phyloP scores from a whole-genome alignment of 768 basidiomycete species.

The Sporobolomyces roseus region DNA sequence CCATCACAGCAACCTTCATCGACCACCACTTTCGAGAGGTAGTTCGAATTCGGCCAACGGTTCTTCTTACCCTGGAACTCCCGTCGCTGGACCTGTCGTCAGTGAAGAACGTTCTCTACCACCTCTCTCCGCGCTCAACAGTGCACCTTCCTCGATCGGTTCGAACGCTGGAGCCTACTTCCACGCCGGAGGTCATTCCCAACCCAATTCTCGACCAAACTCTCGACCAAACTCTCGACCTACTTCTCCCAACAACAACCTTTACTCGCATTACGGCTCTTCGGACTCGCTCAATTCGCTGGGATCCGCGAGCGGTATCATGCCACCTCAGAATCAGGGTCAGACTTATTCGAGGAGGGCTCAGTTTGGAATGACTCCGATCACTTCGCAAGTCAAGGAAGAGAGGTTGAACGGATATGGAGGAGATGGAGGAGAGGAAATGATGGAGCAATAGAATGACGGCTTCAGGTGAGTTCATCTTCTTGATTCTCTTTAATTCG shows the following conservation, averaged over 20 bases:
- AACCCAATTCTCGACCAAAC: conserved; percentile 12
- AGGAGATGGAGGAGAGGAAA: conserved; percentile 1
- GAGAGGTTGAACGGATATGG: neutral
- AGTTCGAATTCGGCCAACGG: conserved; percentile 17
- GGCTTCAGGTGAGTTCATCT: neutral
- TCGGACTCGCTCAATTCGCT: conserved; percentile 9
- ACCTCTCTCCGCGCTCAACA: conserved; percentile 10
- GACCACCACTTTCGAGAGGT: conserved; percentile 1
- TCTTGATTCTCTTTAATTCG: neutral
- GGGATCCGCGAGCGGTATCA: neutral
- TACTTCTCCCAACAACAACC: neutral
- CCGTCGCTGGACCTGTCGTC: conserved; percentile 13
- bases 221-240: conserved; percentile 19
- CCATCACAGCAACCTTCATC: neutral
- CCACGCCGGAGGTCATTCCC: neutral
- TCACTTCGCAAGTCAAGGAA: conserved; percentile 3
- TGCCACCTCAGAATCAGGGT: neutral
- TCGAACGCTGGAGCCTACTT: conserved; percentile 16
- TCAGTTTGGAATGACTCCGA: conserved; percentile 15
- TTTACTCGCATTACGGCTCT: conserved; percentile 10
- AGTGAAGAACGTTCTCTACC: conserved; percentile 15
- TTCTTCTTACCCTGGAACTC: conserved; percentile 11
- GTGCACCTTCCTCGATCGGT: conserved; percentile 7
- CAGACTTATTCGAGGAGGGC: conserved; percentile 1
- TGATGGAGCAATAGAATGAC: conserved; percentile 3